These are phyloP conservation scores for Termitomyces eurrhizus DNA, from an alignment of 768 basidiomycete genomes.

Conservation along the genomic window DNA sequence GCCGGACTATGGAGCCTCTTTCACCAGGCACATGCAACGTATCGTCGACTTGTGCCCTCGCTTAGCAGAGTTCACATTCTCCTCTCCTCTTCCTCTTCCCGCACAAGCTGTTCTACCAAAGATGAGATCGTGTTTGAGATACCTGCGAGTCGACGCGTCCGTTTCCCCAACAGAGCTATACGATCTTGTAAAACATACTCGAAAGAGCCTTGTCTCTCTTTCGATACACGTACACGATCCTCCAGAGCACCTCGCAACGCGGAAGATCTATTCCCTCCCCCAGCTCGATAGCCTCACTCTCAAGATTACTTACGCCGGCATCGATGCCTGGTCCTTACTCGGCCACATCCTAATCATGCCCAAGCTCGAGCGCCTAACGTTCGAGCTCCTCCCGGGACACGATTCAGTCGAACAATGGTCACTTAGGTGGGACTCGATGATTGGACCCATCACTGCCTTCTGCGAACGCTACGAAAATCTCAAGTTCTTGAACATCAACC, in stretches of 20 bases:
- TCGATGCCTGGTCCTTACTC: constrained; percentile 1
- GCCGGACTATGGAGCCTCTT: constrained; percentile 9
- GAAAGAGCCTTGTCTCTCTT: constrained; percentile 6
- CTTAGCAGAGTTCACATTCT: background rate
- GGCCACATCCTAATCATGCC: constrained; percentile 6
- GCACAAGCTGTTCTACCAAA: constrained; percentile 4
- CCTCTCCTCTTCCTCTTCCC: constrained; percentile 6
- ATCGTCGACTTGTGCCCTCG: constrained; percentile 10
- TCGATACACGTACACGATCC: constrained; percentile 7
- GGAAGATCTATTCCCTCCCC: constrained; percentile 1
- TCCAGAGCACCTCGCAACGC: background rate
- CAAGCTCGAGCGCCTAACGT: constrained; percentile 6
- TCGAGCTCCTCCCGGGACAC: background rate
- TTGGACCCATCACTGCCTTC: constrained; percentile 1
- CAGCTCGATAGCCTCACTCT: constrained; percentile 9
- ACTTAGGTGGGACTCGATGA: constrained; percentile 1
- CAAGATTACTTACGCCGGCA: background rate
- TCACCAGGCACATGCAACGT: constrained; percentile 9
- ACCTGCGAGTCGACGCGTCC: constrained; percentile 1
- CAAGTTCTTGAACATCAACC: constrained; percentile 9
- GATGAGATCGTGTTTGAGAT: constrained; percentile 2
- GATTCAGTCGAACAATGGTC: background rate
- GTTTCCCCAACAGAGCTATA: background rate
- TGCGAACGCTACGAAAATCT: constrained; percentile 7
- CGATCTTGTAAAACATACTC: background rate